A percentile compares a stretch with the other conserved stretches of the same genome.
phyloP scores from a whole-genome alignment of 179 eudicot species.

The Silene vulgaris region DNA sequence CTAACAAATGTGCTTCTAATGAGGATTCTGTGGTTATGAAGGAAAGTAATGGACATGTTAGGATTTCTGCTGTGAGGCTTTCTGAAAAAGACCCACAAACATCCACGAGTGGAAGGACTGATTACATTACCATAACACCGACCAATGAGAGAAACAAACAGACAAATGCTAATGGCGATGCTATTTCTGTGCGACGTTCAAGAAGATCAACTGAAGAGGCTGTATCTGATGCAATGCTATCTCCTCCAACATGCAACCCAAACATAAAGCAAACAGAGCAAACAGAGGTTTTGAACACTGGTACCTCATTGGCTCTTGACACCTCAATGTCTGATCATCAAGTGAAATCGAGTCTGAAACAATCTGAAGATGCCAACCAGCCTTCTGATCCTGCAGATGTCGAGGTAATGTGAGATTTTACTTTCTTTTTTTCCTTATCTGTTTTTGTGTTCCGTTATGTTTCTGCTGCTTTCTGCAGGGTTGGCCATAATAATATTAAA shows the following conservation, averaged over 20 bases:
- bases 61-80: constrained; percentile 16
- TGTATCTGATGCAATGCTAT: constrained; percentile 19
- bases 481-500: background rate
- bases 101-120: constrained; percentile 23
- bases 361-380: constrained; percentile 23
- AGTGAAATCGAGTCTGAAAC: constrained; percentile 17
- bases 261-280: constrained; percentile 17
- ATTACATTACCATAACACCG: constrained; percentile 11
- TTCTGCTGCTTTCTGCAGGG: background rate
- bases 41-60: constrained; percentile 12
- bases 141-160: constrained; percentile 23
- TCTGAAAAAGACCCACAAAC: constrained; percentile 22
- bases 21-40: constrained; percentile 21
- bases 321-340: constrained; percentile 1
- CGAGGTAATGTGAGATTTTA: background rate
- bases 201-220: constrained; percentile 33
- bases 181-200: constrained; percentile 16
- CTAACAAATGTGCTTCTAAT: constrained; percentile 5
- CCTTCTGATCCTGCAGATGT: constrained; percentile 21
- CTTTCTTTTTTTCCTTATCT: background rate
- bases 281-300: constrained; percentile 20
- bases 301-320: constrained; percentile 15
- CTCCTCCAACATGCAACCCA: constrained; percentile 22
- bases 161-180: constrained; percentile 17
- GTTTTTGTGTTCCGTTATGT: background rate